Conservation (phyloP, 2,329 filamentous ascomycete species). For the Ophiostoma sp. region DNA sequence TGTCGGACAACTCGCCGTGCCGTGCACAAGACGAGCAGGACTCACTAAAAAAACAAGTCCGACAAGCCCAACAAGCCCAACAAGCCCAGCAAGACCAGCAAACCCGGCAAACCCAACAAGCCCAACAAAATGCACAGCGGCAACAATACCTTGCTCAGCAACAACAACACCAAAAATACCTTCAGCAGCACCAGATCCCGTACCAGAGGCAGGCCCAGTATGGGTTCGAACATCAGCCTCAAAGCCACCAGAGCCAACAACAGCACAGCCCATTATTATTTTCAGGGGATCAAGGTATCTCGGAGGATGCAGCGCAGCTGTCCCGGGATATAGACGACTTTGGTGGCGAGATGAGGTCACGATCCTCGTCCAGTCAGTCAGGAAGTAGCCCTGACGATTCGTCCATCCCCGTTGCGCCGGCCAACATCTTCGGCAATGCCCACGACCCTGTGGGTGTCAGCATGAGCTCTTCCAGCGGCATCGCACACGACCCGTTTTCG, state of each 20-base stretch:
- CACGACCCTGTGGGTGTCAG: conserved; percentile 8
- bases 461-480: not conserved
- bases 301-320: not conserved
- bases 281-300: not conserved
- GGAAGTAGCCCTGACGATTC: conserved; percentile 24
- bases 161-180: conserved; percentile 13
- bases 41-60: not conserved
- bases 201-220: not conserved
- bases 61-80: not conserved
- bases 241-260: not conserved
- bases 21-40: not conserved
- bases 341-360: not conserved
- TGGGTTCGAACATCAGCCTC: not conserved
- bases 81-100: not conserved
- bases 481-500: conserved; percentile 16
- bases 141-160: conserved; percentile 10
- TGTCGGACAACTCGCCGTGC: conserved; percentile 2
- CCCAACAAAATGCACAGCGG: not conserved
- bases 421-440: not conserved
- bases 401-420: conserved; percentile 15
- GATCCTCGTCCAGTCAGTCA: conserved; percentile 21
- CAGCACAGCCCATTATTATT: not conserved
- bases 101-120: not conserved
- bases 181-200: not conserved
- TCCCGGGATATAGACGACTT: conserved; percentile 9